A percentile compares a stretch with the other conserved stretches of the same genome.
phyloP scores from a whole-genome alignment of 2,329 filamentous ascomycete species.

The Rhynchosporium agropyri region DNA sequence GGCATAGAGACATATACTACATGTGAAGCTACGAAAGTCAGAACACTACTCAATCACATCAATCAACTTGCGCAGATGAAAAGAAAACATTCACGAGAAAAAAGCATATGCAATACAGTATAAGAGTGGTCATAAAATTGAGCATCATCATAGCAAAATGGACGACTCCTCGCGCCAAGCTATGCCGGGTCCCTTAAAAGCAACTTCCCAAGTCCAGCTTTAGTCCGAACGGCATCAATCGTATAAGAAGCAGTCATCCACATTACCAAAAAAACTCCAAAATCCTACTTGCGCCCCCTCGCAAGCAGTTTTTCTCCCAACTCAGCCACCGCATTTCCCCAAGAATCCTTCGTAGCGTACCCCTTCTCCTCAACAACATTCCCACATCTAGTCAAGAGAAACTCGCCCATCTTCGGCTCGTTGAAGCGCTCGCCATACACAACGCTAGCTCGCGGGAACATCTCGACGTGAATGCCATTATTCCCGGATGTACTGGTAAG shows the following conservation, averaged over 20 bases:
- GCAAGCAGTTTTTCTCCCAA: conserved; percentile 58
- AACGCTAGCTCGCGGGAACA: conserved; percentile 60
- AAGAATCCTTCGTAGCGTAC: conserved; percentile 48
- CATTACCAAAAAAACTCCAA: neutral
- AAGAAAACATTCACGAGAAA: neutral
- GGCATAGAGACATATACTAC: no score
- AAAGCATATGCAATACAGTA: neutral
- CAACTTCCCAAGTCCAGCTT: neutral
- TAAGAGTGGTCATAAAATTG: neutral
- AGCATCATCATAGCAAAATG: neutral
- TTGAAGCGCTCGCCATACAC: conserved; percentile 81
- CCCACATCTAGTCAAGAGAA: conserved; percentile 59
- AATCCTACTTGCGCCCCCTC: conserved; percentile 52
- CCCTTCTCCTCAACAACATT: conserved; percentile 37
- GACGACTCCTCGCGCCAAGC: neutral
- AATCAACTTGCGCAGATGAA: neutral
- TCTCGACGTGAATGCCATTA: conserved; percentile 56
- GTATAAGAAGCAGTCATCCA: neutral
- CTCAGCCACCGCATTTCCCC: conserved; percentile 59
- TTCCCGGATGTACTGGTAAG: conserved; percentile 52
- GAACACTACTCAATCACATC: no score
- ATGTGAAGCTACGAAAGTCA: no score
- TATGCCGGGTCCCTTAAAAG: neutral
- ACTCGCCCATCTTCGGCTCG: conserved; percentile 73
- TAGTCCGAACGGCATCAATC: conserved; percentile 1